phyloP scores from a whole-genome alignment of 805 yeast genomes.

The Candida palmyrensis region DNA sequence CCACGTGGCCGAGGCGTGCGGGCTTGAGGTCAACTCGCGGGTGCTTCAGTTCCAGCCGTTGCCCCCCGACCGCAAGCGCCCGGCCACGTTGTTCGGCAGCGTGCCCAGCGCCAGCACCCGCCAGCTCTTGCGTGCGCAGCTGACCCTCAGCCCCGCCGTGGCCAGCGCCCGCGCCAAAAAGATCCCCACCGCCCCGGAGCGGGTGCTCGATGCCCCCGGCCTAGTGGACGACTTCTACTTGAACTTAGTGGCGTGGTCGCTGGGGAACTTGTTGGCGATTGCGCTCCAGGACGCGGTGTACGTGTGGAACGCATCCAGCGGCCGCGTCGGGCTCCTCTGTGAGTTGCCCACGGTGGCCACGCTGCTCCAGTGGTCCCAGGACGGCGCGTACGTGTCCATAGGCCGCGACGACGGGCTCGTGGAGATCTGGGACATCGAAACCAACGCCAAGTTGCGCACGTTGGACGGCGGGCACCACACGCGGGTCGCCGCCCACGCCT shows the following conservation, averaged over 20 bases:
- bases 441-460: slow-evolving; percentile 67
- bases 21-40: slow-evolving; percentile 74
- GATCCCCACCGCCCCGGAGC: slow-evolving; percentile 82
- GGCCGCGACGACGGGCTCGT: slow-evolving; percentile 80
- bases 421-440: slow-evolving; percentile 92
- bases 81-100: slow-evolving; percentile 27
- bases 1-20: slow-evolving; percentile 93
- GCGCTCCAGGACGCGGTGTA: slow-evolving; percentile 82
- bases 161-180: slow-evolving; percentile 69
- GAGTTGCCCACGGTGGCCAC: slow-evolving; percentile 53
- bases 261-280: slow-evolving; percentile 74
- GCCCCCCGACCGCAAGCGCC: slow-evolving; percentile 60
- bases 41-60: slow-evolving; percentile 82
- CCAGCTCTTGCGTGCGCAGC: slow-evolving; percentile 23
- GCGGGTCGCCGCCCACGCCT: slow-evolving; percentile 76
- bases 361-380: slow-evolving; percentile 86
- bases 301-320: slow-evolving; percentile 87
- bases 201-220: slow-evolving; percentile 96
- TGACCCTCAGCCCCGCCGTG: slow-evolving; percentile 40
- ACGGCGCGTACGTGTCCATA: slow-evolving; percentile 78
- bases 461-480: slow-evolving; percentile 62
- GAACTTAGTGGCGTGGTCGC: slow-evolving; percentile 84
- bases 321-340: slow-evolving; percentile 64
- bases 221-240: slow-evolving; percentile 88
- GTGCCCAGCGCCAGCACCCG: slow-evolving; percentile 13